Conservation (phyloP, 441 rosid species). For the Eutrema salsugineum region DNA sequence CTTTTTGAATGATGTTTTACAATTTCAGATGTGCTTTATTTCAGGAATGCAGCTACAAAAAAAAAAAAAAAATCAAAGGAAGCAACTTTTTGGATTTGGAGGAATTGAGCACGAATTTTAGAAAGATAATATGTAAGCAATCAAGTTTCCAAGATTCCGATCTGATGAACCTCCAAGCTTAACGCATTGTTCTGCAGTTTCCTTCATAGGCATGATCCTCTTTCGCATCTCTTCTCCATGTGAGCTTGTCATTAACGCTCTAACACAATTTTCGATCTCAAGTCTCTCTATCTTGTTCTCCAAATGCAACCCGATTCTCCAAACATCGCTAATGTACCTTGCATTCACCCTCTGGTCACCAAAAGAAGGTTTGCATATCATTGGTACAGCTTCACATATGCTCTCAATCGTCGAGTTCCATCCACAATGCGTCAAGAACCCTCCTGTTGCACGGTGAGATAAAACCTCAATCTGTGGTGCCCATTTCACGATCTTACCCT, state of each 20-base stretch:
- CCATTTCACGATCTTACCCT: slow-evolving; percentile 54
- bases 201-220: slow-evolving; percentile 36
- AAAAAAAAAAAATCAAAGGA: background rate
- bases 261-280: slow-evolving; percentile 36
- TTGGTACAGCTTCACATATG: slow-evolving; percentile 40
- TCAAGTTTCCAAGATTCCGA: slow-evolving; percentile 32
- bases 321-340: slow-evolving; percentile 38
- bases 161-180: slow-evolving; percentile 43
- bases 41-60: background rate
- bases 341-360: slow-evolving; percentile 41
- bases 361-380: slow-evolving; percentile 40
- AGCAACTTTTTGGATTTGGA: background rate
- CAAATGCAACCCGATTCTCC: slow-evolving; percentile 43
- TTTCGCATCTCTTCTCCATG: slow-evolving; percentile 47
- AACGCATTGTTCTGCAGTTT: slow-evolving; percentile 34
- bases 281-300: slow-evolving; percentile 37
- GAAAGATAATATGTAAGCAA: slow-evolving; percentile 35
- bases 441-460: slow-evolving; percentile 38
- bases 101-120: background rate
- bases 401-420: slow-evolving; percentile 38
- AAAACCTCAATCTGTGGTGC: slow-evolving; percentile 54
- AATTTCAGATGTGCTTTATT: background rate
- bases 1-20: background rate
- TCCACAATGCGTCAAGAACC: slow-evolving; percentile 33
- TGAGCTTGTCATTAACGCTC: slow-evolving; percentile 33